These are phyloP conservation scores for Saposhnikovia divaricata DNA, from an alignment of 129 eudicot species.

Conservation along the genomic window DNA sequence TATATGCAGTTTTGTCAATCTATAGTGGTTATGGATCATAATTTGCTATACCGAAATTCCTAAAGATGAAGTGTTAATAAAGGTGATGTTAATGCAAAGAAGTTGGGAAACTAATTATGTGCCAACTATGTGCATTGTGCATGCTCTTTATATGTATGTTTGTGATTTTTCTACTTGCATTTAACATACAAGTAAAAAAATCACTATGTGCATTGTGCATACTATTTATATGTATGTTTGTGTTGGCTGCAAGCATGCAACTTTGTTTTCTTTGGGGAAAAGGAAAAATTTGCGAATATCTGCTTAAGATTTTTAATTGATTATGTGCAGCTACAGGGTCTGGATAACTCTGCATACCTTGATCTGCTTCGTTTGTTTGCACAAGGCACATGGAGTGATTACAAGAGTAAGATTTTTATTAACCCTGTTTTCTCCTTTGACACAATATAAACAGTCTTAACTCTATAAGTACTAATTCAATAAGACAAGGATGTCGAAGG, in stretches of 20 bases:
- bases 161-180: too few species aligned
- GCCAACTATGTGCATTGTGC: neutral
- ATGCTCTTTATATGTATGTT: too few species aligned
- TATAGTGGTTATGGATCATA: neutral
- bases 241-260: too few species aligned
- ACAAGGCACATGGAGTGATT: slow-evolving; percentile 91
- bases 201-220: too few species aligned
- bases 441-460: neutral
- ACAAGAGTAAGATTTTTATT: slow-evolving; percentile 48
- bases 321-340: slow-evolving; percentile 62
- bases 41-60: neutral
- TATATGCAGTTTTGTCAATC: neutral
- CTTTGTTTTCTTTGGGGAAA: too few species aligned
- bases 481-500: neutral
- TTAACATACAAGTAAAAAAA: too few species aligned
- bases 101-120: neutral
- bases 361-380: slow-evolving; percentile 87
- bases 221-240: too few species aligned
- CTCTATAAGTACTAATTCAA: neutral
- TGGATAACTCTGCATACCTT: slow-evolving; percentile 48
- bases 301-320: neutral
- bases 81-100: neutral
- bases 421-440: neutral
- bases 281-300: too few species aligned
- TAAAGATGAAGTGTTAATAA: neutral